Percentiles rank a stretch among this genome's conserved stretches.
Conservation (phyloP, 2,329 filamentous ascomycete genomes). For the Ophiocordyceps camponoti-leonardi region DNA sequence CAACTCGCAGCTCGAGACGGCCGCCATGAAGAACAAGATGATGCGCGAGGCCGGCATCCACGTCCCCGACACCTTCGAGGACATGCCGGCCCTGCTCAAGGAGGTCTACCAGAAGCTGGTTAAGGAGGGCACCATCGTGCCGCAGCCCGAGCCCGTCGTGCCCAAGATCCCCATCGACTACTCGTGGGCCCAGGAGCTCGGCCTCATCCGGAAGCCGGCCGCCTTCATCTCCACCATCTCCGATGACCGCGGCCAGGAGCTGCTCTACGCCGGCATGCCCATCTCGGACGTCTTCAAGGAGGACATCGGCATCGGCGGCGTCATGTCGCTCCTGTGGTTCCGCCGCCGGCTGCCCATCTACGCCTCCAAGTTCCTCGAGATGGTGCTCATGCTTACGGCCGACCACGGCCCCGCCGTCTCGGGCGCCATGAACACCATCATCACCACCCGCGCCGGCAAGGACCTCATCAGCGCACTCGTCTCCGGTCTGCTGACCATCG, state of each 20-base stretch:
- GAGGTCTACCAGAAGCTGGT: conserved; percentile 80
- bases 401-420: conserved; percentile 98
- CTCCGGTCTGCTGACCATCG: conserved; percentile 92
- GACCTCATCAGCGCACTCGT: conserved; percentile 93
- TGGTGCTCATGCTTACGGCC: conserved; percentile 99
- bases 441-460: conserved; percentile 97
- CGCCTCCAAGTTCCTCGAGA: conserved; percentile 97
- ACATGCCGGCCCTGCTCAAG: conserved; percentile 63
- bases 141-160: conserved; percentile 73
- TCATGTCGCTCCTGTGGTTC: conserved; percentile 99
- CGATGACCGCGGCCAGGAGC: conserved; percentile 97
- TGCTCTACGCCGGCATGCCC: conserved; percentile 96
- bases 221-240: conserved; percentile 99
- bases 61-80: conserved; percentile 94
- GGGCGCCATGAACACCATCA: conserved; percentile 99
- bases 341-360: conserved; percentile 89
- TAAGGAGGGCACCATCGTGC: conserved; percentile 67
- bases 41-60: conserved; percentile 92
- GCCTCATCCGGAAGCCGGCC: conserved; percentile 97
- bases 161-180: conserved; percentile 99
- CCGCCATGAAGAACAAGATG: conserved; percentile 86
- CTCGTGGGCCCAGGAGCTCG: conserved; percentile 98
- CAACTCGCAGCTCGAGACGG: conserved; percentile 98
- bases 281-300: conserved; percentile 99
- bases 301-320: conserved; percentile 97